Evolutionary conservation across 176 grass and related monocot genomes (phyloP), one percentile per base, ranked within the genome.

Genomic region (Cenchrus fungigraminus): DNA sequence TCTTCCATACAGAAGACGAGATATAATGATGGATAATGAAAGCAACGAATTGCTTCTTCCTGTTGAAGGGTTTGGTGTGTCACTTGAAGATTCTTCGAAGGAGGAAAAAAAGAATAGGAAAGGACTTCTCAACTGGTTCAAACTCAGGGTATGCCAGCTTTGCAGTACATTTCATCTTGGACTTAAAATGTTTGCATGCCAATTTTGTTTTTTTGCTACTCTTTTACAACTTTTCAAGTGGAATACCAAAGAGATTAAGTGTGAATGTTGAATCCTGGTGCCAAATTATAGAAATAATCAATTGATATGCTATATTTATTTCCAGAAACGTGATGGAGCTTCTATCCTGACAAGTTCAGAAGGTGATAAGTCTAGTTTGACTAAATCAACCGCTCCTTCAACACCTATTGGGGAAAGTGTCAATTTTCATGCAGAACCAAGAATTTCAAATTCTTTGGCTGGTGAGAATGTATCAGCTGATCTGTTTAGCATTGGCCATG

Each of bases 101-200:
- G 97, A 98, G 71, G 97, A 94, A 50, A 99, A 94, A 87, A 89
- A 84, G 76, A 99, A 94, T n/a, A 79, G 91, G 67, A 99, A 94
- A 88, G 93, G 97, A 56, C 91, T 99, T 49, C 90, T 99, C 81
- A 99, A 99, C 67, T 99, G 97, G 97, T 99, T 99, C 65, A 99
- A 99, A 84, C 79, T 94, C 20, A 73, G 84, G 97, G 97, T 99
- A 94, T 79, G 65, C 69, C 74, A 86, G 79, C 52, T 80, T 10
- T 16, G 2, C 15, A 79, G 13, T 84, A 44, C 15, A 43, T 25
- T 66, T 32, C 59, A 66, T 50, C 61, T 40, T 83, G 17, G 61
- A 43, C 14, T 11, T 44, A 28, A 74, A 60, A 62, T 61, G 55
- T 19, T 6, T 22, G 25, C 34, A 20, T 81, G 59, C 20, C 73